Percentiles rank a stretch among this genome's conserved stretches.
Conservation (phyloP, 169 alveolate genomes). For the Eimeria acervulina region DNA sequence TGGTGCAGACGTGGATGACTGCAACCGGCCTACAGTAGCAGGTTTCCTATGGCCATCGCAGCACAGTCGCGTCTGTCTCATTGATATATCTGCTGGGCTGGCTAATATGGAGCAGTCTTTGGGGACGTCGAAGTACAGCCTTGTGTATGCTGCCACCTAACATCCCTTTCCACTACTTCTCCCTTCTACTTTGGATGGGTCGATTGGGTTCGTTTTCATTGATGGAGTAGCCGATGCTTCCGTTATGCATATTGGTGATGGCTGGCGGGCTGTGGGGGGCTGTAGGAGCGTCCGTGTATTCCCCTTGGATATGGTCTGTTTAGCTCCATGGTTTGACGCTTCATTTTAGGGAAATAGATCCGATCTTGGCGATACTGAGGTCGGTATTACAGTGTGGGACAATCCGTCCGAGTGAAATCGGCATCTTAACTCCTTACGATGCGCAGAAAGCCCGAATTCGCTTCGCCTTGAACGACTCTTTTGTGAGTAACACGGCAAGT, state of each 20-base stretch:
- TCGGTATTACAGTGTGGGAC: slow-evolving; percentile 68
- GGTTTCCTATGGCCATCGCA: slow-evolving; percentile 84
- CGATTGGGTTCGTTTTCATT: neutral
- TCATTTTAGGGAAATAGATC: slow-evolving; percentile 74
- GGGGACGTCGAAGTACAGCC: slow-evolving; percentile 82
- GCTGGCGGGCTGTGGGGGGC: neutral
- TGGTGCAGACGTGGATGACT: slow-evolving; percentile 76
- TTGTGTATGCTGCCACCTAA: slow-evolving; percentile 38
- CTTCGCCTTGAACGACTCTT: slow-evolving; percentile 75
- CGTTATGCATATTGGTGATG: neutral
- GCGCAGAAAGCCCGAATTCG: slow-evolving; percentile 83
- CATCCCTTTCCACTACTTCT: too few species aligned
- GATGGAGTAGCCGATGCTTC: neutral
- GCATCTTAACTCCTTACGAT: slow-evolving; percentile 84
- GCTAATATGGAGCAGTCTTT: slow-evolving; percentile 77
- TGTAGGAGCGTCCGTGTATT: neutral
- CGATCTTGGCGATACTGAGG: slow-evolving; percentile 77
- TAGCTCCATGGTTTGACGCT: neutral
- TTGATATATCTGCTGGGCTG: slow-evolving; percentile 83
- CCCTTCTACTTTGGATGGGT: neutral
- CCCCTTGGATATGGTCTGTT: neutral
- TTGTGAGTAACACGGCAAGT: slow-evolving; percentile 48
- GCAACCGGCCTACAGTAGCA: slow-evolving; percentile 82
- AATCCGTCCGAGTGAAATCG: slow-evolving; percentile 79
- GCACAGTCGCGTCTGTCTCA: slow-evolving; percentile 83